A percentile compares a stretch with the other conserved stretches of the same genome.
Conservation (phyloP, 768 basidiomycete species). For the Harrya chromipes region DNA sequence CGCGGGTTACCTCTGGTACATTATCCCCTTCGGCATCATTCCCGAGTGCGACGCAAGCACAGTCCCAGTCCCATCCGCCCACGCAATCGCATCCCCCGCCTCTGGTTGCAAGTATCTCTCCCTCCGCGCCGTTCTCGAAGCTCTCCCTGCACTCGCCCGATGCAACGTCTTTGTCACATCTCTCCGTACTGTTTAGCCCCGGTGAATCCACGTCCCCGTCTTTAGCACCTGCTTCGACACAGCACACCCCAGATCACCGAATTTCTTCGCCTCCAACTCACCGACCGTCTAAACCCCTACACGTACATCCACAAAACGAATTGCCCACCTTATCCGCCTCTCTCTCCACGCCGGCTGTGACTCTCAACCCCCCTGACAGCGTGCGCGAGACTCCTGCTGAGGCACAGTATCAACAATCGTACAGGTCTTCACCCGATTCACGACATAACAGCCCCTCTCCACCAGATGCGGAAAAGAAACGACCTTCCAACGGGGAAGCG, state of each 20-base stretch:
- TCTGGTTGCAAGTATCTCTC: slow-evolving; percentile 33
- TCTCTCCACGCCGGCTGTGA: slow-evolving; percentile 7
- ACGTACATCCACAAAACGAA: slow-evolving; percentile 27
- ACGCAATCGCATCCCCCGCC: not conserved
- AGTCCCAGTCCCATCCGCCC: not conserved
- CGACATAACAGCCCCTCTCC: not conserved
- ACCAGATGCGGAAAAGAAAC: slow-evolving; percentile 12
- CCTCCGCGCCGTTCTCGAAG: slow-evolving; percentile 49
- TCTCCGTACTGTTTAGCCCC: slow-evolving; percentile 9
- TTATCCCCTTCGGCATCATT: slow-evolving; percentile 1
- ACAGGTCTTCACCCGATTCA: slow-evolving; percentile 14
- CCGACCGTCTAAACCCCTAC: slow-evolving; percentile 26
- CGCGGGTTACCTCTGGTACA: not conserved
- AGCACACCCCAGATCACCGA: not conserved
- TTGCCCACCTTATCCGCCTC: not conserved
- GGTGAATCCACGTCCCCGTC: slow-evolving; percentile 2
- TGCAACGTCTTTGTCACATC: slow-evolving; percentile 9
- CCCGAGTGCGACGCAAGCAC: not conserved
- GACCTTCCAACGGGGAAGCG: slow-evolving; percentile 11
- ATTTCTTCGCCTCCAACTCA: slow-evolving; percentile 12
- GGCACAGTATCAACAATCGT: slow-evolving; percentile 17
- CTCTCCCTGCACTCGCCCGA: slow-evolving; percentile 45
- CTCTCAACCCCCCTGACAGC: slow-evolving; percentile 8
- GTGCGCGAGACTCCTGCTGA: slow-evolving; percentile 26
- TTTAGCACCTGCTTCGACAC: not conserved